Conservation (phyloP, 169 alveolate genomes). For the Blepharisma undulans region DNA sequence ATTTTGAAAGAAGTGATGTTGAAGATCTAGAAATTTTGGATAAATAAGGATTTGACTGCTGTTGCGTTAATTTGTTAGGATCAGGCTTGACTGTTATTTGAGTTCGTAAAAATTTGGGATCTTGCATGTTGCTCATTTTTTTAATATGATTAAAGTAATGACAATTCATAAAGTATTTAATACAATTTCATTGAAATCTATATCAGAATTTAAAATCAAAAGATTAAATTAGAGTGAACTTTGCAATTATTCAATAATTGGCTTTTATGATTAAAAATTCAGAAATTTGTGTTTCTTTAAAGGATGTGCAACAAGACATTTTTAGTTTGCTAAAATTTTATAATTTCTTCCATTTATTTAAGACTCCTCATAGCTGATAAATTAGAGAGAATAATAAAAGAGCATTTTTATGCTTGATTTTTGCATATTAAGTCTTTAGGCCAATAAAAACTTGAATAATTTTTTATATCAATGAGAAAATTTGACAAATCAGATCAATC, state of each 20-base stretch:
- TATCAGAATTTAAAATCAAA: neutral
- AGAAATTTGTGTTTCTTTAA: too few relatives aligned
- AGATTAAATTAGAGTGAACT: too few relatives aligned
- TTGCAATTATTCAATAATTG: too few relatives aligned
- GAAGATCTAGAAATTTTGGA: neutral
- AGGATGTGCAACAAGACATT: neutral
- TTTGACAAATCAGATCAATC: neutral
- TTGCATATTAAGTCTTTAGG: too few relatives aligned
- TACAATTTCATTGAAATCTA: neutral
- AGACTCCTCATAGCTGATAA: neutral
- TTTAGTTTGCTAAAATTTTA: neutral
- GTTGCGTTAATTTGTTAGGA: neutral
- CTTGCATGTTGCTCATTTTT: neutral
- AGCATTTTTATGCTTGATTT: too few relatives aligned
- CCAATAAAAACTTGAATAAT: too few relatives aligned
- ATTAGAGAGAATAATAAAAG: neutral
- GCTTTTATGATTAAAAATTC: too few relatives aligned
- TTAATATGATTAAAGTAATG: too few relatives aligned
- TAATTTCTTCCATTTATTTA: neutral
- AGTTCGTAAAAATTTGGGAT: neutral
- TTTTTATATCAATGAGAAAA: neutral
- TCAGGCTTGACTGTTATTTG: neutral
- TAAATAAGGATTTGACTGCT: neutral
- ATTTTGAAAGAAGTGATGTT: neutral
- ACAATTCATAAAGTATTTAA: neutral